These are phyloP conservation scores for Fusarium secorum DNA, from an alignment of 2,329 filamentous ascomycete genomes.

Conservation along the genomic window DNA sequence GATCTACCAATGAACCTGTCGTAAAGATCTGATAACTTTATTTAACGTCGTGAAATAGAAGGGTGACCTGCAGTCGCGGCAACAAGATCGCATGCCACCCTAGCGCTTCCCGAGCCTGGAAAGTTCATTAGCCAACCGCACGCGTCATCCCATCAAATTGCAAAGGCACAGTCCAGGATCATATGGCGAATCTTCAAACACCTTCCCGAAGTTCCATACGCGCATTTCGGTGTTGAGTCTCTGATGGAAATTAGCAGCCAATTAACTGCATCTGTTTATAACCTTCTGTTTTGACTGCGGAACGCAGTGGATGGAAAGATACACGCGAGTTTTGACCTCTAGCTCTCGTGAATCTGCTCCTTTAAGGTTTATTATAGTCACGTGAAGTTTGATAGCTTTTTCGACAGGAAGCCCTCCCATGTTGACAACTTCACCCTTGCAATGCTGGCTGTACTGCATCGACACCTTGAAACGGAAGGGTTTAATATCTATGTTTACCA, in stretches of 20 bases:
- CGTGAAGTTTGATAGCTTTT: no score
- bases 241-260: accelerated
- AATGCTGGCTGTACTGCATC: accelerated
- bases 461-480: background rate
- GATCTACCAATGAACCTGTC: background rate
- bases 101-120: accelerated
- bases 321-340: accelerated
- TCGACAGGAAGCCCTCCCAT: background rate
- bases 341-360: background rate
- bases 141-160: background rate
- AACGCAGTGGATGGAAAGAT: background rate
- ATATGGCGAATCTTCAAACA: background rate
- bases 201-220: no score
- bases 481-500: background rate
- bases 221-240: accelerated
- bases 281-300: accelerated
- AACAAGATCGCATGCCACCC: background rate
- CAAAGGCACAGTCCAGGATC: background rate
- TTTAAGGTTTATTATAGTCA: background rate
- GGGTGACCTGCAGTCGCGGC: background rate
- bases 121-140: background rate
- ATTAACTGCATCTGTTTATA: no score
- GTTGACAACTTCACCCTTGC: background rate
- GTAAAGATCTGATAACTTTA: background rate
- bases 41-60: background rate